Percentiles rank a stretch among this genome's conserved stretches.
phyloP scores from a whole-genome alignment of 2,329 filamentous ascomycete genomes.

The Talaromyces sp. region DNA sequence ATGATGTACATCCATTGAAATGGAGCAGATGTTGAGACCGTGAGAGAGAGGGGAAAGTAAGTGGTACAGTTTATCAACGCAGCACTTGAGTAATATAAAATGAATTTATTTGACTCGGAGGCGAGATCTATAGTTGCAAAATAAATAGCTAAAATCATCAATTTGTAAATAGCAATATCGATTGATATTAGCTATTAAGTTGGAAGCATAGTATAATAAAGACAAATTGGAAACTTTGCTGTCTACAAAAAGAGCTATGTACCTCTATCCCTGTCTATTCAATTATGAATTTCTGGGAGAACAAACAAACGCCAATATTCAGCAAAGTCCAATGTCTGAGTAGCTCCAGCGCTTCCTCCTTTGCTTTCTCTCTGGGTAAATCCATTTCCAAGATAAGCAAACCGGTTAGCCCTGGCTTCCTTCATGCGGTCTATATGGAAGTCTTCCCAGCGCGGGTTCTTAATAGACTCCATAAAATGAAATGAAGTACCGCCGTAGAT shows the following conservation, averaged over 20 bases:
- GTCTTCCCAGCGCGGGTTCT: slow-evolving; percentile 14
- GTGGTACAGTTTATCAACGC: too few relatives aligned
- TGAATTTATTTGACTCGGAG: neutral
- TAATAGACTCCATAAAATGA: slow-evolving; percentile 15
- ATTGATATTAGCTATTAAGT: neutral
- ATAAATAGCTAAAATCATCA: too few relatives aligned
- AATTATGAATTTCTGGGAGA: slow-evolving; percentile 5
- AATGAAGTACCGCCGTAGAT: slow-evolving; percentile 20
- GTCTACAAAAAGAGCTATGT: neutral
- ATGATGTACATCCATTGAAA: neutral
- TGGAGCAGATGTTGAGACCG: too few relatives aligned
- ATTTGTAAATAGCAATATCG: neutral
- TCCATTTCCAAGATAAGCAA: slow-evolving; percentile 17
- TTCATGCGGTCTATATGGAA: slow-evolving; percentile 11
- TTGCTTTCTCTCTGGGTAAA: slow-evolving; percentile 5
- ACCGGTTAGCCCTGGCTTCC: slow-evolving; percentile 14
- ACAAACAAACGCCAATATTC: slow-evolving; percentile 7
- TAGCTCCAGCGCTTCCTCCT: slow-evolving; percentile 1
- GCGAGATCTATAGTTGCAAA: too few relatives aligned
- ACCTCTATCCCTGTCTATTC: neutral
- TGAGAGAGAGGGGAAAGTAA: too few relatives aligned
- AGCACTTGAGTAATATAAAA: too few relatives aligned
- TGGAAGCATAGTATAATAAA: neutral
- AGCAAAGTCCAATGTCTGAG: slow-evolving; percentile 5
- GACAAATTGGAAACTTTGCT: neutral